These are phyloP conservation scores for Cucurbita pepo DNA, from an alignment of 306 rosid species.

Conservation along the genomic window DNA sequence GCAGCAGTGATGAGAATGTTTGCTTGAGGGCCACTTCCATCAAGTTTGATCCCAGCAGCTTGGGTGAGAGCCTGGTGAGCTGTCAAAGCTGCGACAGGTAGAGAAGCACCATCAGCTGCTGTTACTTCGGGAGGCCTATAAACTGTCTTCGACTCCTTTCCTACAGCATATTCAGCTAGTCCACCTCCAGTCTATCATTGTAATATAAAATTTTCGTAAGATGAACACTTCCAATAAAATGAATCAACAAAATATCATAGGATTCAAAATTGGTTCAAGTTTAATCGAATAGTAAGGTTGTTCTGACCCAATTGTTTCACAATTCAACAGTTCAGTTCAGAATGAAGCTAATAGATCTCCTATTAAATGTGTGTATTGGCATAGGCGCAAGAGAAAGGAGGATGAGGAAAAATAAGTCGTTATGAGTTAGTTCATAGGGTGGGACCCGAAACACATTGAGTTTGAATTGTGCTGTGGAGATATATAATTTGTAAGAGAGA, in stretches of 20 bases:
- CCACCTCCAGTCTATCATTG: slow-evolving; percentile 59
- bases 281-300: background rate
- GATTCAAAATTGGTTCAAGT: background rate
- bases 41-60: slow-evolving; percentile 47
- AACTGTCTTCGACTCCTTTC: slow-evolving; percentile 26
- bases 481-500: too few relatives aligned
- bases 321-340: background rate
- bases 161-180: slow-evolving; percentile 39
- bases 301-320: background rate
- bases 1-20: slow-evolving; percentile 45
- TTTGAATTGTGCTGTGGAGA: too few relatives aligned
- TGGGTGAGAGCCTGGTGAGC: slow-evolving; percentile 55
- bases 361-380: too few relatives aligned
- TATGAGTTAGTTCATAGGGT: too few relatives aligned
- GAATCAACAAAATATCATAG: background rate
- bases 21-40: slow-evolving; percentile 27
- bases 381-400: too few relatives aligned
- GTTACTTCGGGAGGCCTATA: slow-evolving; percentile 40
- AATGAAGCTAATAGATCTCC: background rate
- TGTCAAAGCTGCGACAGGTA: slow-evolving; percentile 51
- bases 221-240: background rate
- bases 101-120: slow-evolving; percentile 38
- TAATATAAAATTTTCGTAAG: background rate
- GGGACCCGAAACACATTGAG: too few relatives aligned
- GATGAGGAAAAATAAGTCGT: too few relatives aligned